phyloP scores from a whole-genome alignment of 2,329 filamentous ascomycete species.

The Zymoseptoria crescenta region DNA sequence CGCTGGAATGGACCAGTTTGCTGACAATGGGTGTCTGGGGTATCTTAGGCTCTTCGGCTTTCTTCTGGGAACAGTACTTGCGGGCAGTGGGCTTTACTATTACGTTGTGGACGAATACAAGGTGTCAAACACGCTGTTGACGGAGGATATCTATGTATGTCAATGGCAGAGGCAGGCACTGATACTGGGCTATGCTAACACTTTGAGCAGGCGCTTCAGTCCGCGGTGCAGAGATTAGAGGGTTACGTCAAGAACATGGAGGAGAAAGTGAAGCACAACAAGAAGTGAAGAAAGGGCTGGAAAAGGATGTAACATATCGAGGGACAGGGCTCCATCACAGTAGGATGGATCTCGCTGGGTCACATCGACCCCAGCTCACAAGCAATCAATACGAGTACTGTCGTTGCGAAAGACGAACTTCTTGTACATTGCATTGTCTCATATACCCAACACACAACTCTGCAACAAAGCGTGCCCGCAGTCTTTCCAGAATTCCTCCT shows the following conservation, averaged over 20 bases:
- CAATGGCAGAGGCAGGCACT: background rate
- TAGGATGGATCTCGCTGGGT: background rate
- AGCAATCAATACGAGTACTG: background rate
- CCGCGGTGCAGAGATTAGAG: slow-evolving; percentile 77
- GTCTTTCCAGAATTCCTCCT: background rate
- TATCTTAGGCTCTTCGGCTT: slow-evolving; percentile 76
- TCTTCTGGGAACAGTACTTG: slow-evolving; percentile 71
- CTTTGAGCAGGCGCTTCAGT: slow-evolving; percentile 66
- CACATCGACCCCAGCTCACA: background rate
- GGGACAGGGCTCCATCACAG: background rate
- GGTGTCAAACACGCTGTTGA: slow-evolving; percentile 83
- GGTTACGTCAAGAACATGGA: slow-evolving; percentile 76
- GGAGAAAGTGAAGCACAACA: slow-evolving; percentile 60
- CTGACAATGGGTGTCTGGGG: slow-evolving; percentile 1
- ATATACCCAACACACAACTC: slow-evolving; percentile 14
- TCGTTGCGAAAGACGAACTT: background rate
- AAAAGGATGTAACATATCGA: background rate
- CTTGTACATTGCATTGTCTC: slow-evolving; percentile 20
- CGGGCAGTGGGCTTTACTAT: slow-evolving; percentile 77
- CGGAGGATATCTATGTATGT: slow-evolving; percentile 92
- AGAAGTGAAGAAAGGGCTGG: slow-evolving; percentile 44
- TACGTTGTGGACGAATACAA: slow-evolving; percentile 93
- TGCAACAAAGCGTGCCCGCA: background rate
- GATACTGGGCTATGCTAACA: background rate
- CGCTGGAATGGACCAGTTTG: background rate